Evolutionary conservation across 768 basidiomycete species (phyloP).

Genomic region (Tremella fuciformis): DNA sequence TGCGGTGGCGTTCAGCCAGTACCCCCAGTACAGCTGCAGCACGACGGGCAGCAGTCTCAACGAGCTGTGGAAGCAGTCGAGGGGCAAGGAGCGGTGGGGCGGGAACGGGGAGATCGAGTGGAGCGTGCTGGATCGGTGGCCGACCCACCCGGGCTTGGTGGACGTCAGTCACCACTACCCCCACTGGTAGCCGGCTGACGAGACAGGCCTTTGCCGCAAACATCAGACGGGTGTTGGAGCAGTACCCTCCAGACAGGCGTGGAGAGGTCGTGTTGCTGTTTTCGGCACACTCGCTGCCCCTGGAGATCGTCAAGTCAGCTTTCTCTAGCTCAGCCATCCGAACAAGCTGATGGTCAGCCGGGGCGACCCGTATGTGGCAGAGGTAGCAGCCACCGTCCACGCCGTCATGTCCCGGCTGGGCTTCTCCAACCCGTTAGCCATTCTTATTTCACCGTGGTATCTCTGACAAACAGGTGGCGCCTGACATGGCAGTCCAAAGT

Average conservation of each 20-base stretch:
- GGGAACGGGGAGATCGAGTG: slow-evolving; percentile 69
- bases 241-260: slow-evolving; percentile 68
- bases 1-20: slow-evolving; percentile 95
- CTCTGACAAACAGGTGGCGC: slow-evolving; percentile 68
- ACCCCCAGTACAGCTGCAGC: slow-evolving; percentile 97
- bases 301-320: slow-evolving; percentile 83
- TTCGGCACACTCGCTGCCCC: slow-evolving; percentile 94
- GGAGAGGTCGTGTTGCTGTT: slow-evolving; percentile 80
- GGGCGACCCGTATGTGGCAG: slow-evolving; percentile 92
- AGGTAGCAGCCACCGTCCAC: slow-evolving; percentile 89
- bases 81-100: slow-evolving; percentile 57
- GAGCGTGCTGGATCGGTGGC: slow-evolving; percentile 99
- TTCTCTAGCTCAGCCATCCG: background rate
- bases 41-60: slow-evolving; percentile 97
- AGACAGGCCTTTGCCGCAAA: slow-evolving; percentile 82
- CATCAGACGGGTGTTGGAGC: slow-evolving; percentile 73
- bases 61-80: slow-evolving; percentile 63
- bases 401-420: slow-evolving; percentile 84
- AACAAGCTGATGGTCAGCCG: slow-evolving; percentile 55
- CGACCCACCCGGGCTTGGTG: slow-evolving; percentile 87
- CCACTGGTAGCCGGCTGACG: background rate
- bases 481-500: slow-evolving; percentile 98
- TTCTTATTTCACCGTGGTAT: background rate
- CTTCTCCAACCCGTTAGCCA: slow-evolving; percentile 49
- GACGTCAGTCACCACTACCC: slow-evolving; percentile 61